A percentile compares a stretch with the other conserved stretches of the same genome.
phyloP scores from a whole-genome alignment of 768 basidiomycete genomes.

The Calocera viscosa region DNA sequence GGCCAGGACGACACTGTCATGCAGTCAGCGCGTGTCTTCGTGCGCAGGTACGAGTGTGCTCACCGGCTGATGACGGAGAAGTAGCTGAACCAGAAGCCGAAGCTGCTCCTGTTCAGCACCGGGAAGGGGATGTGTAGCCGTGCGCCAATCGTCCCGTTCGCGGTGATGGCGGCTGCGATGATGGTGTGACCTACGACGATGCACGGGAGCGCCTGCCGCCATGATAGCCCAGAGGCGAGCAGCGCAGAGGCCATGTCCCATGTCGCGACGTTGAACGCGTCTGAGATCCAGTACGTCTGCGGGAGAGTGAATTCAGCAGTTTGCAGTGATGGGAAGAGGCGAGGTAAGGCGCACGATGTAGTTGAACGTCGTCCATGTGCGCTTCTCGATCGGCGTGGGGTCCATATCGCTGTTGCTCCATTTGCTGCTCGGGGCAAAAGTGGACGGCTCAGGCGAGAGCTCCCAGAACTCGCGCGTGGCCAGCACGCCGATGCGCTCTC shows the following conservation, averaged over 20 bases:
- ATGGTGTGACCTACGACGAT: constrained; percentile 63
- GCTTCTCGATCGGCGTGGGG: constrained; percentile 45
- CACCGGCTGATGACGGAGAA: constrained; percentile 64
- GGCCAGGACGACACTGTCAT: constrained; percentile 40
- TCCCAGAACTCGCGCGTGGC: constrained; percentile 28
- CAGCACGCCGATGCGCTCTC: background rate
- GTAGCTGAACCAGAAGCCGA: constrained; percentile 84
- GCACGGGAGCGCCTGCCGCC: constrained; percentile 55
- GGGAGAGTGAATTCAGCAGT: background rate
- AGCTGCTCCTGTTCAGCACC: constrained; percentile 70
- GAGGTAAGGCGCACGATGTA: constrained; percentile 47
- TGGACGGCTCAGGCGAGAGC: constrained; percentile 40
- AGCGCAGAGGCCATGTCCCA: constrained; percentile 60
- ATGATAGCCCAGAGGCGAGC: constrained; percentile 61
- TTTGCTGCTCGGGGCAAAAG: constrained; percentile 44
- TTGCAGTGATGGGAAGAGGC: too few relatives aligned
- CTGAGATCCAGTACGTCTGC: constrained; percentile 11
- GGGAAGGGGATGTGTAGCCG: constrained; percentile 58
- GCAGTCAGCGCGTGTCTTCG: background rate
- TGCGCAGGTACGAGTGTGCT: background rate
- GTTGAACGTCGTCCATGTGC: constrained; percentile 60
- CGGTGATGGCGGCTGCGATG: constrained; percentile 58
- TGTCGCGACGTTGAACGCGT: constrained; percentile 24
- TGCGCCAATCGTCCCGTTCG: constrained; percentile 69
- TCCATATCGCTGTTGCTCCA: constrained; percentile 65